These are phyloP conservation scores for Suillus lakei DNA, from an alignment of 768 basidiomycete genomes.

Conservation along the genomic window DNA sequence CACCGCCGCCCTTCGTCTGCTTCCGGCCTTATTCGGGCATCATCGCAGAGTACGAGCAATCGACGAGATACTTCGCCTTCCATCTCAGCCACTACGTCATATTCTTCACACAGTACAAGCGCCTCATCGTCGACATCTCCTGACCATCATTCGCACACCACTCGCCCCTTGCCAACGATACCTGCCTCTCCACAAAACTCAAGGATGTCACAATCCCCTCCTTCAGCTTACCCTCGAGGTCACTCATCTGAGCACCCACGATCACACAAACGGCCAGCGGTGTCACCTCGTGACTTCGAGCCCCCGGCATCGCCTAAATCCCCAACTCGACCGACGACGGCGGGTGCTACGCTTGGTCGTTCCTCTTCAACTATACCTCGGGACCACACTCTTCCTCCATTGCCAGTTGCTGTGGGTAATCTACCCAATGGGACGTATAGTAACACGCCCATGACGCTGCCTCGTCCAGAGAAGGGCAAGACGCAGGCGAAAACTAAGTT, in stretches of 20 bases:
- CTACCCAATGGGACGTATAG: not conserved
- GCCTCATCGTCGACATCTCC: constrained; percentile 14
- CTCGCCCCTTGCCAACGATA: constrained; percentile 29
- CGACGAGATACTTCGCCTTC: constrained; percentile 33
- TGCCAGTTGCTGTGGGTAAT: not conserved
- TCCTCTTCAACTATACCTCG: constrained; percentile 25
- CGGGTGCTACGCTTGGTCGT: constrained; percentile 33
- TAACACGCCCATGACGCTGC: not conserved
- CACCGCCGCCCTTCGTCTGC: constrained; percentile 16
- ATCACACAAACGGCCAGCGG: constrained; percentile 16
- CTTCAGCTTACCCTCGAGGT: constrained; percentile 23
- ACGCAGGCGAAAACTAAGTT: constrained; percentile 12
- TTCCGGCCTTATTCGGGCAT: constrained; percentile 8
- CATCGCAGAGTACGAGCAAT: constrained; percentile 17
- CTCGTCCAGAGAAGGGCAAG: constrained; percentile 5
- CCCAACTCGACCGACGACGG: constrained; percentile 44
- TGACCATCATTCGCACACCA: constrained; percentile 16
- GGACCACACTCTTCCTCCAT: constrained; percentile 15
- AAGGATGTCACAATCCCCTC: constrained; percentile 17
- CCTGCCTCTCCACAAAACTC: constrained; percentile 35
- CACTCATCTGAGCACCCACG: constrained; percentile 21
- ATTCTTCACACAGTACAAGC: constrained; percentile 12
- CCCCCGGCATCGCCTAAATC: constrained; percentile 18
- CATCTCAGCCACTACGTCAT: constrained; percentile 15
- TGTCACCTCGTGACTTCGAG: constrained; percentile 10